A percentile compares a stretch with the other conserved stretches of the same genome.
phyloP scores from a whole-genome alignment of 148 eudicot species.

The Rhododendron simsii region DNA sequence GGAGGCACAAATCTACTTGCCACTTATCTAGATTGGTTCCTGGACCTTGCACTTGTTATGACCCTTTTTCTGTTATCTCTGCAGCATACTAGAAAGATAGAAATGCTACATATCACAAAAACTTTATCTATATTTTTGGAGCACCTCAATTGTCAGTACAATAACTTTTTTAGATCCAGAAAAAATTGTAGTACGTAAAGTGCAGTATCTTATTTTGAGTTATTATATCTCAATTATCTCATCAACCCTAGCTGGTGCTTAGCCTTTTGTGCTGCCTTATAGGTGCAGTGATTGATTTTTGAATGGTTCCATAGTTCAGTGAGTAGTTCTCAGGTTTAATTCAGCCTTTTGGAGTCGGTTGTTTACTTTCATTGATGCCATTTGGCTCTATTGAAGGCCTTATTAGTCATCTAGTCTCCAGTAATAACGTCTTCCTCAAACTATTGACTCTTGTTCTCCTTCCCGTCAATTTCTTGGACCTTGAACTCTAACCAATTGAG shows the following conservation, averaged over 20 bases:
- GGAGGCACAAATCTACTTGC: neutral
- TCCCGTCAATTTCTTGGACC: neutral
- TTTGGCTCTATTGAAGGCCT: neutral
- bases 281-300: neutral
- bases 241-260: neutral
- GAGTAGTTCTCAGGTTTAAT: neutral
- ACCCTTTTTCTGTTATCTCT: neutral
- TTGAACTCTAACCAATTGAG: neutral
- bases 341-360: neutral
- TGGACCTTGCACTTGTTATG: neutral
- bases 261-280: neutral
- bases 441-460: neutral
- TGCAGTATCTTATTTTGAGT: neutral
- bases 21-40: neutral
- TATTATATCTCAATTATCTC: neutral
- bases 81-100: neutral
- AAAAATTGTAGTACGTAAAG: neutral
- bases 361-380: neutral
- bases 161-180: neutral
- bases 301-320: neutral
- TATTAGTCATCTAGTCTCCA: neutral
- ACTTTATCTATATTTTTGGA: neutral
- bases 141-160: neutral
- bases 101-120: neutral
- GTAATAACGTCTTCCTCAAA: neutral